Evolutionary conservation across 1,284 basidiomycete species (phyloP).

Genomic region (Serendipita sp.): DNA sequence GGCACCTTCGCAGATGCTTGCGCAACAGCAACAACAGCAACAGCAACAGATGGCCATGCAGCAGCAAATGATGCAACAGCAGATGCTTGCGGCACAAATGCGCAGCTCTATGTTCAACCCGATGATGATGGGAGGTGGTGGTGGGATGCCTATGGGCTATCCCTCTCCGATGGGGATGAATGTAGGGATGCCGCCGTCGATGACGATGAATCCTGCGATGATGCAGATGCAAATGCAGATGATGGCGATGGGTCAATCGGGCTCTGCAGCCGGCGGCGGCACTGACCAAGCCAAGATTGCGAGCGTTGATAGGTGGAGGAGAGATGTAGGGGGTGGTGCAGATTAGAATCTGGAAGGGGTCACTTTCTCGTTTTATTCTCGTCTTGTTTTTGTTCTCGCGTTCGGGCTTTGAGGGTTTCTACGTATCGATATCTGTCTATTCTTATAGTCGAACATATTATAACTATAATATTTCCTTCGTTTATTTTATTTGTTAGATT

Average conservation of each 20-base stretch:
- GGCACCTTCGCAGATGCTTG: conserved; percentile 12
- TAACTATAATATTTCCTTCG: too few relatives aligned
- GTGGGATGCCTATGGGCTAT: conserved; percentile 30
- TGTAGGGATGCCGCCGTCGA: conserved; percentile 25
- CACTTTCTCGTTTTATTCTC: neutral
- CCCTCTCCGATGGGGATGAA: conserved; percentile 32
- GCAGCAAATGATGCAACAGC: conserved; percentile 53
- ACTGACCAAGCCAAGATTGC: conserved; percentile 51
- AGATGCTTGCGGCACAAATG: conserved; percentile 65
- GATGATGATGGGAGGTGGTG: conserved; percentile 27
- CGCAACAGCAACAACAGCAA: conserved; percentile 12
- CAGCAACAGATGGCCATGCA: conserved; percentile 7
- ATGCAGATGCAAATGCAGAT: neutral
- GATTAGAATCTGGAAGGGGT: neutral
- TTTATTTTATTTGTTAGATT: too few relatives aligned
- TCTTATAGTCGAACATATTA: neutral
- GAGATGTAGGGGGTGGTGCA: conserved; percentile 36
- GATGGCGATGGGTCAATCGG: neutral
- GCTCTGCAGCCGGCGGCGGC: conserved; percentile 30
- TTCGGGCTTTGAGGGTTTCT: neutral
- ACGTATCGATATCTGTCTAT: neutral
- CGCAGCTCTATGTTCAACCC: conserved; percentile 43
- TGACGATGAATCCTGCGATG: conserved; percentile 3
- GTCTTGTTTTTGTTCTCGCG: neutral
- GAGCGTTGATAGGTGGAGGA: conserved; percentile 64